Conservation (phyloP, 106 monocot species). For the Triglochin maritima region DNA sequence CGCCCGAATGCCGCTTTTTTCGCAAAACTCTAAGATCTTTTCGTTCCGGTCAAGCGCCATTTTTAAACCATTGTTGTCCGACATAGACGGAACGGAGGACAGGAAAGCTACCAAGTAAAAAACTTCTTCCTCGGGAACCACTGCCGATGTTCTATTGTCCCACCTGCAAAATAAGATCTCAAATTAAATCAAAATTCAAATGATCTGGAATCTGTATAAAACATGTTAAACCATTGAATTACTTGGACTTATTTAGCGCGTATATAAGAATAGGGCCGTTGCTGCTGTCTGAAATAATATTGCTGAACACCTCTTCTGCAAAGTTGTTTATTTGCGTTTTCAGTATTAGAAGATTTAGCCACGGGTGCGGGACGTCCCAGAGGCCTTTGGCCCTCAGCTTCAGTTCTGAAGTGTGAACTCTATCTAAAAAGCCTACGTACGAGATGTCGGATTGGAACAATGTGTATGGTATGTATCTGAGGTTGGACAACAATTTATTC, state of each 20-base stretch:
- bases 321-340: conserved; percentile 46
- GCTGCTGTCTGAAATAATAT: conserved; percentile 67
- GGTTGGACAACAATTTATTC: conserved; percentile 40
- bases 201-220: too few relatives aligned
- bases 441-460: conserved; percentile 77
- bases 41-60: conserved; percentile 36
- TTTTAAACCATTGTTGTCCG: conserved; percentile 25
- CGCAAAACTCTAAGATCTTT: conserved; percentile 53
- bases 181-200: too few relatives aligned
- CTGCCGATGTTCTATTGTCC: conserved; percentile 55
- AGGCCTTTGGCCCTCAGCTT: conserved; percentile 64
- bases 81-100: conserved; percentile 36
- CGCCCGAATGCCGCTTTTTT: conserved; percentile 30
- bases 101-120: conserved; percentile 92
- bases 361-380: conserved; percentile 93
- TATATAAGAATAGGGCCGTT: conserved; percentile 87
- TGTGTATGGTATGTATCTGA: conserved; percentile 58
- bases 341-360: conserved; percentile 82
- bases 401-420: conserved; percentile 64
- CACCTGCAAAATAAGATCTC: conserved; percentile 28
- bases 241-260: conserved; percentile 78
- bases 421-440: conserved; percentile 74
- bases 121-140: conserved; percentile 55
- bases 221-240: not conserved
- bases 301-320: conserved; percentile 54